Percentiles rank a stretch among this genome's conserved stretches.
phyloP scores from a whole-genome alignment of 1,284 basidiomycete species.

The Leccinum holopus region DNA sequence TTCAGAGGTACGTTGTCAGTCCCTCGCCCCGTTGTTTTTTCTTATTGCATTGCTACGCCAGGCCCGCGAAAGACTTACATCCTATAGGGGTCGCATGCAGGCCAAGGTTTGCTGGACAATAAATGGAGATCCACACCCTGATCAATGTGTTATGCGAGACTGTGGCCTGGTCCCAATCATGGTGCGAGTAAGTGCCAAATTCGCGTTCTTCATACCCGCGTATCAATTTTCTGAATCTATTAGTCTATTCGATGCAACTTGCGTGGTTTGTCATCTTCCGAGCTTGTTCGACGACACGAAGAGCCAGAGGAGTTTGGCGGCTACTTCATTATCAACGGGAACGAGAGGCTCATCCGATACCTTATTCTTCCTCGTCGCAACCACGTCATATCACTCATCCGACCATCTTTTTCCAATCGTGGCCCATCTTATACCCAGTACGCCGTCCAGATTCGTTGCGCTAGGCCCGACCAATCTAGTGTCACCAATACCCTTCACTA shows the following conservation, averaged over 20 bases:
- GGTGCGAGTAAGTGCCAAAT: constrained; percentile 73
- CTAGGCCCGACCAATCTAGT: constrained; percentile 87
- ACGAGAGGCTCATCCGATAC: constrained; percentile 98
- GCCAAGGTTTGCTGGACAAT: constrained; percentile 89
- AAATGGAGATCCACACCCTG: constrained; percentile 61
- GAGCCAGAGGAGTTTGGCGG: constrained; percentile 99
- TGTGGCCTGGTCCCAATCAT: constrained; percentile 96
- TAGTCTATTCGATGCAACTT: constrained; percentile 96
- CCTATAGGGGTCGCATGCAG: constrained; percentile 92
- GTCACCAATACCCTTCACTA: constrained; percentile 98
- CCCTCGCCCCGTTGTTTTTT: background rate
- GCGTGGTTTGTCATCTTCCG: constrained; percentile 78
- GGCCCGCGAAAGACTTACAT: constrained; percentile 90
- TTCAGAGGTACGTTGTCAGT: constrained; percentile 62
- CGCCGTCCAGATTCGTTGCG: constrained; percentile 95
- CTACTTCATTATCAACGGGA: constrained; percentile 99
- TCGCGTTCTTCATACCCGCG: constrained; percentile 3
- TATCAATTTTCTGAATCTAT: background rate
- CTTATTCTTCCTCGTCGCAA: constrained; percentile 90
- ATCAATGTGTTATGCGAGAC: constrained; percentile 77
- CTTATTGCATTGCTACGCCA: constrained; percentile 34
- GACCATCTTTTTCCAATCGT: constrained; percentile 86
- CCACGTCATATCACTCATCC: constrained; percentile 84
- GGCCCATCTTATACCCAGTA: constrained; percentile 95
- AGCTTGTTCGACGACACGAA: constrained; percentile 89